A percentile compares a stretch with the other conserved stretches of the same genome.
phyloP scores from a whole-genome alignment of 192 early-diverging fungal genomes.

The Coemansia sp. region DNA sequence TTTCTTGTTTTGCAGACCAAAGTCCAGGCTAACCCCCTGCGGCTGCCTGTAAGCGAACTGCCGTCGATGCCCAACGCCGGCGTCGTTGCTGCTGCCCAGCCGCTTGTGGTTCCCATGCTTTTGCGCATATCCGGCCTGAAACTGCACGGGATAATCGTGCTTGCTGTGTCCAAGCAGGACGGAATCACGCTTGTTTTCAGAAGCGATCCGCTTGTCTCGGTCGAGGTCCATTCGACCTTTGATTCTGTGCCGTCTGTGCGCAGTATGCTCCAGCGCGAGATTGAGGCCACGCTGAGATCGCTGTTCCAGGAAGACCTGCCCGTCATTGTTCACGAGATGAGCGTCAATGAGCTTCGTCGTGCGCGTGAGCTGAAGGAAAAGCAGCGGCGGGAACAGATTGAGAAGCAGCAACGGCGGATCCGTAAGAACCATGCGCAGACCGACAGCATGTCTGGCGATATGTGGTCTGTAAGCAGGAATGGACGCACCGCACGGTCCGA shows the following conservation, averaged over 20 bases:
- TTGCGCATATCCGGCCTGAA: slow-evolving; percentile 86
- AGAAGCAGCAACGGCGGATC: slow-evolving; percentile 58
- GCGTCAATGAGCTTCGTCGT: slow-evolving; percentile 52
- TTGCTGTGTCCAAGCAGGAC: slow-evolving; percentile 91
- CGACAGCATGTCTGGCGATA: slow-evolving; percentile 13
- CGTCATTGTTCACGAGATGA: slow-evolving; percentile 87
- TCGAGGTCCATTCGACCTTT: slow-evolving; percentile 96
- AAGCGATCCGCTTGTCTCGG: slow-evolving; percentile 92
- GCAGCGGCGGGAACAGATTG: slow-evolving; percentile 60
- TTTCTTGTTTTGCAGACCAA: slow-evolving; percentile 87
- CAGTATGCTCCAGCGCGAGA: slow-evolving; percentile 84
- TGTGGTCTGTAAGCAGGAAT: slow-evolving; percentile 13
- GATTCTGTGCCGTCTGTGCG: slow-evolving; percentile 88
- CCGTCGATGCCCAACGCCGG: slow-evolving; percentile 65
- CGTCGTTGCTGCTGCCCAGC: slow-evolving; percentile 86
- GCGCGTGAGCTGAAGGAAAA: slow-evolving; percentile 35
- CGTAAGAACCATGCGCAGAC: slow-evolving; percentile 27
- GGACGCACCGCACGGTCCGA: slow-evolving; percentile 1
- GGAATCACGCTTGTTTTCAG: slow-evolving; percentile 97
- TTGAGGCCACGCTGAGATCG: slow-evolving; percentile 83
- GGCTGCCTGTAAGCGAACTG: slow-evolving; percentile 55
- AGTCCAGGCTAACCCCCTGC: slow-evolving; percentile 72
- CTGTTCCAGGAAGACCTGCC: slow-evolving; percentile 96
- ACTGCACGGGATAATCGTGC: slow-evolving; percentile 86
- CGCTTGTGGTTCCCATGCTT: slow-evolving; percentile 94